These are phyloP conservation scores for Xylaria sp. DNA, from an alignment of 2,329 filamentous ascomycete species.

Conservation along the genomic window DNA sequence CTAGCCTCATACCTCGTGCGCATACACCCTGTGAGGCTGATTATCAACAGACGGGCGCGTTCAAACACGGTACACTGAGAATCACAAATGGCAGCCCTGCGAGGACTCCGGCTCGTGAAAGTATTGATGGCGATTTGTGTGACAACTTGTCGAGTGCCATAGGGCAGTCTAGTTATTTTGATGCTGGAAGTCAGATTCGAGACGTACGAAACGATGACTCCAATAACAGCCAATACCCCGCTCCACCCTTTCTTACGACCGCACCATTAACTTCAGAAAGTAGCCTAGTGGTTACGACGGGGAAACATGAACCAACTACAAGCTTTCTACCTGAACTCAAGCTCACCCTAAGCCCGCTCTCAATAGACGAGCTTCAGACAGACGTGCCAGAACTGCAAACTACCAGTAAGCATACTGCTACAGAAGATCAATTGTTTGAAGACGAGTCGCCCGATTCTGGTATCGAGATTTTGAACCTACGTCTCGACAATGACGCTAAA, in stretches of 20 bases:
- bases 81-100: constrained; percentile 71
- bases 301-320: constrained; percentile 15
- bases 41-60: constrained; percentile 70
- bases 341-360: constrained; percentile 50
- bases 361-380: constrained; percentile 48
- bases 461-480: constrained; percentile 46
- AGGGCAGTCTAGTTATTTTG: constrained; percentile 35
- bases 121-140: constrained; percentile 20
- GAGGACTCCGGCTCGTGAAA: constrained; percentile 52
- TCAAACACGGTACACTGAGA: constrained; percentile 70
- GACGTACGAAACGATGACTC: not conserved
- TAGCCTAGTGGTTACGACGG: not conserved
- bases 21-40: constrained; percentile 64
- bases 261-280: not conserved
- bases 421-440: constrained; percentile 62
- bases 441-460: constrained; percentile 50
- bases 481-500: constrained; percentile 58
- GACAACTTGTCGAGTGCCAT: not conserved
- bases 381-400: constrained; percentile 53
- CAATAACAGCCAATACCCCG: constrained; percentile 2
- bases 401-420: constrained; percentile 61
- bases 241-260: not conserved
- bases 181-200: constrained; percentile 4
- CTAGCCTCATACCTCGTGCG: constrained; percentile 51
- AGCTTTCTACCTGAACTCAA: constrained; percentile 45